A percentile compares a stretch with the other conserved stretches of the same genome.
These are phyloP conservation scores for Sherardia arvensis DNA, from an alignment of 257 asterid species.

Conservation along the genomic window DNA sequence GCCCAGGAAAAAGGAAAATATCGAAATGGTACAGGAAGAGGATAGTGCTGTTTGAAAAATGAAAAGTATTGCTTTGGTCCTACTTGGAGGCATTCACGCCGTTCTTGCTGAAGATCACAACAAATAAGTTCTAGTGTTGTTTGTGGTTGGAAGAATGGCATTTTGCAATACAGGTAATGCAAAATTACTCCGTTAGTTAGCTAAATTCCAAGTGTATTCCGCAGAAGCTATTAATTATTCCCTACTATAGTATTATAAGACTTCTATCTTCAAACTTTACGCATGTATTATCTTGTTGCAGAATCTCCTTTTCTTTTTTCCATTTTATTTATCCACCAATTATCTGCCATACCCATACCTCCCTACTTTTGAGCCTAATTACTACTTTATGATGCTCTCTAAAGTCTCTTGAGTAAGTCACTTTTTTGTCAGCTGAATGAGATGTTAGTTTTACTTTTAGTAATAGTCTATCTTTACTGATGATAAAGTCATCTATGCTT, in stretches of 20 bases:
- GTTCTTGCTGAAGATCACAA: background rate
- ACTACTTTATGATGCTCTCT: background rate
- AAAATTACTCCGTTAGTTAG: background rate
- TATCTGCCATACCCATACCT: background rate
- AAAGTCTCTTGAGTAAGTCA: background rate
- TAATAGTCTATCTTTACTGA: background rate
- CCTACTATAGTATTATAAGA: background rate
- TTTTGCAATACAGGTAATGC: background rate
- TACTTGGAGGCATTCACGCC: background rate
- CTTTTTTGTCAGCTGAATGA: background rate
- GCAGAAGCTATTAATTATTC: background rate
- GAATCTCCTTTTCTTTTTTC: background rate
- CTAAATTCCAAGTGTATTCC: background rate
- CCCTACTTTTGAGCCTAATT: background rate
- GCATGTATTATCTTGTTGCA: background rate
- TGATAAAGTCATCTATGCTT: background rate
- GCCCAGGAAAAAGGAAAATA: constrained; percentile 21
- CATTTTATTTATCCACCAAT: background rate
- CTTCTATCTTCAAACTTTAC: background rate
- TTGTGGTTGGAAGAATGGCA: background rate
- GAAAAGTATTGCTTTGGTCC: constrained; percentile 1
- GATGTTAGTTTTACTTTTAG: background rate
- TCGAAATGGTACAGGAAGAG: constrained; percentile 2
- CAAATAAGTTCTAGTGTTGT: background rate
- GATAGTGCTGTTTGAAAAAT: constrained; percentile 7